Percentiles rank a stretch among this genome's conserved stretches.
Evolutionary conservation across 768 basidiomycete species (phyloP).

Genomic region (Boletus huronensis): DNA sequence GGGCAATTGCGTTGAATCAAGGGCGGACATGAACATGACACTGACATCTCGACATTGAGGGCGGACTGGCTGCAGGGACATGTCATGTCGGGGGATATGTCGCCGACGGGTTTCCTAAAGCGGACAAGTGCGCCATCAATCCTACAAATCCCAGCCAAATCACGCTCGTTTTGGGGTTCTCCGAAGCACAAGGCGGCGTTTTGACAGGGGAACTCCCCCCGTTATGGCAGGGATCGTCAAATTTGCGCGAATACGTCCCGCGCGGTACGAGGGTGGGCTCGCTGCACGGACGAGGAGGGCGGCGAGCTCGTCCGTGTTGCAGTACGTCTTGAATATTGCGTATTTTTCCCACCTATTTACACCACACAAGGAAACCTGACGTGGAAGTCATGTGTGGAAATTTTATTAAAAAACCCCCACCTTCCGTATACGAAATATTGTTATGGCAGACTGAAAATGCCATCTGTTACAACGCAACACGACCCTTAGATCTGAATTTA

Average conservation of each 20-base stretch:
- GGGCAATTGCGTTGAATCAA: slow-evolving; percentile 4
- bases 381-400: slow-evolving; percentile 30
- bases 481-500: slow-evolving; percentile 75
- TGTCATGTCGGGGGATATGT: slow-evolving; percentile 24
- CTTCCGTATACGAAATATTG: slow-evolving; percentile 39
- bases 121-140: slow-evolving; percentile 27
- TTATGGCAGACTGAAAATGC: slow-evolving; percentile 40
- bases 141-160: slow-evolving; percentile 19
- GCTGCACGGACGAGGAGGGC: background rate
- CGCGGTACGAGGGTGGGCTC: background rate
- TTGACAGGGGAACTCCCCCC: slow-evolving; percentile 18
- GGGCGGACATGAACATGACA: slow-evolving; percentile 27
- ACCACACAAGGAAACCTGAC: slow-evolving; percentile 25
- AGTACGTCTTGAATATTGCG: slow-evolving; percentile 8
- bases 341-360: slow-evolving; percentile 22
- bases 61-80: slow-evolving; percentile 16
- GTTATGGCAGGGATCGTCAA: slow-evolving; percentile 30
- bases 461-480: slow-evolving; percentile 48
- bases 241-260: background rate
- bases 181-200: slow-evolving; percentile 17
- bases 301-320: background rate
- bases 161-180: slow-evolving; percentile 26
- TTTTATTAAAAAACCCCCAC: slow-evolving; percentile 44
- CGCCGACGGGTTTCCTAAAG: slow-evolving; percentile 27
- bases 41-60: slow-evolving; percentile 26